Evolutionary conservation across 139 green algal genomes (phyloP), one percentile per base, ranked within the genome.

Genomic region (Picochlorum sp.): DNA sequence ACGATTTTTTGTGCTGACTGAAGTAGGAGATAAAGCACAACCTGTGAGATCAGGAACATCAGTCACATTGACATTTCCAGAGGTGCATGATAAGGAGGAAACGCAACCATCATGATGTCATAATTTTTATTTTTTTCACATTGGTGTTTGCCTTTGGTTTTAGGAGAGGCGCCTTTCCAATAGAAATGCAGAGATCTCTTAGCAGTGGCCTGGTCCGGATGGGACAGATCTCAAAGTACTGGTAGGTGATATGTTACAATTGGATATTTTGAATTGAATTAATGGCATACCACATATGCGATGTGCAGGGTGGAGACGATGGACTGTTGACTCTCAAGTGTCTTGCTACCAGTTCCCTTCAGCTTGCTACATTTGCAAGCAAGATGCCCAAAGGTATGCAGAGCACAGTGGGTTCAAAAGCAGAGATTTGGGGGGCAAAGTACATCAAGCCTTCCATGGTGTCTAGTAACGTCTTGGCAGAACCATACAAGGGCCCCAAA

Each of bases 401-500:
- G 47, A 20, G n/a, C 47, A 20, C 16, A 21, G 47, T 21, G 4
- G 47, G 47, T 54, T 54, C 47, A 20, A 54, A 54, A 54, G 47
- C 47, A 26, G 47, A 54, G 16, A 54, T 54, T 54, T 54, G 47
- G 47, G 47, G 47, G 6, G 47, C 47, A 21, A 54, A 54, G n/a
- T 54, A 54, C 0, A 54, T 54, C 47, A 54, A 54, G 4, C 47
- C 65, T 3, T 44, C 67, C 4, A 51, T 67, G 28, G 68, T 71
- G 9, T 70, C 63, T 37, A 56, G 63, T 38, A 83, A 83, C 56
- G 28, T 82, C 21, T 41, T 83, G 18, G 75, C 67, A 14, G 77
- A 83, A 59, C 77, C 77, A 34, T 83, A 81, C 60, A 70, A 51
- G 15, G 77, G 77, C 4, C 21, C 55, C 11, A 61, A 49, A 20